Conservation (phyloP, 768 basidiomycete genomes). For the Mycena amicta region DNA sequence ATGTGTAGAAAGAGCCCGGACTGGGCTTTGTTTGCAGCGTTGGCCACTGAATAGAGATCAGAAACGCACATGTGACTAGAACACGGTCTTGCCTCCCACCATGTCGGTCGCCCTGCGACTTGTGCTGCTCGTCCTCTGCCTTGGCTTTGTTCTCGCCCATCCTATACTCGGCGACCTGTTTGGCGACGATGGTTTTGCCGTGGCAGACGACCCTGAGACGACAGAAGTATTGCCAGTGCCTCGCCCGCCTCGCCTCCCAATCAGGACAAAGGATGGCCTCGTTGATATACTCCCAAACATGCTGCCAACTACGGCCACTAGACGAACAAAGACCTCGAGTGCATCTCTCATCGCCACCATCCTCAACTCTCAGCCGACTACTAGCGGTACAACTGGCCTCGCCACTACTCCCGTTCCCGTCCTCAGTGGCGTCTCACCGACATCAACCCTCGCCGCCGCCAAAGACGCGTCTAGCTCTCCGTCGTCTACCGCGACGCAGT, state of each 20-base stretch:
- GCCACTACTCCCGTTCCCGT: neutral
- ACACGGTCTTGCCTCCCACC: neutral
- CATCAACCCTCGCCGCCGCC: conserved; percentile 10
- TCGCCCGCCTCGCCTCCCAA: neutral
- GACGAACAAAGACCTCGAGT: neutral
- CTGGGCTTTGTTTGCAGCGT: conserved; percentile 43
- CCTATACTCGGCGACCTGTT: conserved; percentile 26
- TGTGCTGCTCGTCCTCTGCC: conserved; percentile 9
- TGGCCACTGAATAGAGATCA: conserved; percentile 2
- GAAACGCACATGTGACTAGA: neutral
- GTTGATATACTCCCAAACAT: neutral
- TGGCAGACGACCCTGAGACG: neutral
- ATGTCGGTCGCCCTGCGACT: conserved; percentile 9
- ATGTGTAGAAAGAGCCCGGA: conserved; percentile 69
- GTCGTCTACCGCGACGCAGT: conserved; percentile 50
- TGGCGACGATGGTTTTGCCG: conserved; percentile 14
- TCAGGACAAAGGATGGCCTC: conserved; percentile 1
- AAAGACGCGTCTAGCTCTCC: conserved; percentile 34
- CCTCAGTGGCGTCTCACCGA: neutral
- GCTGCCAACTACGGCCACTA: neutral
- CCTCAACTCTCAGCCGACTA: neutral
- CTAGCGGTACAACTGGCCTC: neutral
- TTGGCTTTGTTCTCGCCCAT: conserved; percentile 13
- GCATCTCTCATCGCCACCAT: neutral
- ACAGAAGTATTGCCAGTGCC: neutral